phyloP scores from a whole-genome alignment of 768 basidiomycete genomes.

The Lactifluus subvellereus region DNA sequence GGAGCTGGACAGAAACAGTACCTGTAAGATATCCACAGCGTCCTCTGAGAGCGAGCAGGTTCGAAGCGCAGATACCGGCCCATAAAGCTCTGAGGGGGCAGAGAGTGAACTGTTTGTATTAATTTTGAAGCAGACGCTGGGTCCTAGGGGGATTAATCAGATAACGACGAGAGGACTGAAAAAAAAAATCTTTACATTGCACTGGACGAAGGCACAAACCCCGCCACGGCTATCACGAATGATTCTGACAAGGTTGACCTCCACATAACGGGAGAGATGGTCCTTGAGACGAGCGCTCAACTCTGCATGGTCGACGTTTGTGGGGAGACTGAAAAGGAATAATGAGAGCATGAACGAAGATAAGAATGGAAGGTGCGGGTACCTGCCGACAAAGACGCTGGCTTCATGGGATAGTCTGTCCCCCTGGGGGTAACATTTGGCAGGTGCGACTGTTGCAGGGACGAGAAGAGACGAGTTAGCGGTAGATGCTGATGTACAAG shows the following conservation, averaged over 20 bases:
- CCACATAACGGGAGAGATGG: constrained; percentile 60
- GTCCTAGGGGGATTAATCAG: constrained; percentile 38
- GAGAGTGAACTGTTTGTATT: constrained; percentile 53
- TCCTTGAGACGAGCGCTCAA: constrained; percentile 54
- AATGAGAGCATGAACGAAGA: constrained; percentile 14
- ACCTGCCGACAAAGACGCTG: constrained; percentile 85
- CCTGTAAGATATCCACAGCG: constrained; percentile 73
- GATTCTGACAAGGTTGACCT: constrained; percentile 62
- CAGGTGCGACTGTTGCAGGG: constrained; percentile 24
- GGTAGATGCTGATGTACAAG: constrained; percentile 16
- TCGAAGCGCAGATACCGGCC: constrained; percentile 74
- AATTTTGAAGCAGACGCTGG: constrained; percentile 50
- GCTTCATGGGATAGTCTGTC: constrained; percentile 63
- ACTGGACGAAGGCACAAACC: constrained; percentile 82
- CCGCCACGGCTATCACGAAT: constrained; percentile 72
- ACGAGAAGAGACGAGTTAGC: constrained; percentile 25
- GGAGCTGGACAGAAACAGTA: constrained; percentile 27
- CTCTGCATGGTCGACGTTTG: constrained; percentile 59
- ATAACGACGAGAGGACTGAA: constrained; percentile 1
- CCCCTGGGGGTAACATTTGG: constrained; percentile 10
- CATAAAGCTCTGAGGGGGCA: constrained; percentile 55
- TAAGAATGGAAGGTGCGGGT: constrained; percentile 17
- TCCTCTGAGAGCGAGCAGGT: constrained; percentile 67
- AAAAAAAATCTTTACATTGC: constrained; percentile 47
- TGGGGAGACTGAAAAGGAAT: constrained; percentile 50